Percentiles rank a stretch among this genome's conserved stretches.
Conservation (phyloP, 139 green algal genomes). For the Coccomyxa sp. region DNA sequence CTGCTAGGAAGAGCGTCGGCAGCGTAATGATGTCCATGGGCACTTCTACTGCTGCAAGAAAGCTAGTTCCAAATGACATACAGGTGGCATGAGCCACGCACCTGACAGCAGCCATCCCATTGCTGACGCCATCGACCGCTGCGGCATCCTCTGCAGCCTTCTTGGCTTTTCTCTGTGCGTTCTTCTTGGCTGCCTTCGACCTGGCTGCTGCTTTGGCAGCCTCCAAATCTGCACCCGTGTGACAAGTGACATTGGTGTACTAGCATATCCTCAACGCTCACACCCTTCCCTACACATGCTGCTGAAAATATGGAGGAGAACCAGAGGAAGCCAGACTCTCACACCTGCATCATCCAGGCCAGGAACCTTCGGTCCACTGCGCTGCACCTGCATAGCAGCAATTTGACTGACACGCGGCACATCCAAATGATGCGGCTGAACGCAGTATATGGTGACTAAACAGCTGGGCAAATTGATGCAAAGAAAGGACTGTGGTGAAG, state of each 20-base stretch:
- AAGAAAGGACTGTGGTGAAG: no score
- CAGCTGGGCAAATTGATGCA: no score
- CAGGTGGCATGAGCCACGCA: neutral
- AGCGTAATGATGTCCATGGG: neutral
- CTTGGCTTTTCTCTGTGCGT: slow-evolving; percentile 45
- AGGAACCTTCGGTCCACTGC: slow-evolving; percentile 50
- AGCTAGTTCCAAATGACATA: neutral
- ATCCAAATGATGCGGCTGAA: no score
- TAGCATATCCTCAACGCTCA: no score
- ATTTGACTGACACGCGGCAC: neutral
- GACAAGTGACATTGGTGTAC: no score
- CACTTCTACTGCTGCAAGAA: neutral
- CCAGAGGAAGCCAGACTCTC: neutral
- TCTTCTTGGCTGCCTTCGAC: slow-evolving; percentile 37
- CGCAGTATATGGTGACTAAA: neutral
- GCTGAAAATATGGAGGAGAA: no score
- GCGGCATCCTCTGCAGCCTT: slow-evolving; percentile 1
- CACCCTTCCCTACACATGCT: no score
- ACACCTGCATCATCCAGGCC: slow-evolving; percentile 43
- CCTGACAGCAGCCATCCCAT: neutral
- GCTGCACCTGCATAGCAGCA: slow-evolving; percentile 22
- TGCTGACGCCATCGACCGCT: neutral
- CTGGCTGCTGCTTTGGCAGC: neutral
- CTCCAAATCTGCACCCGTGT: neutral
- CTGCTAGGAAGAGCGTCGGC: neutral